A percentile compares a stretch with the other conserved stretches of the same genome.
Conservation (phyloP, 495 filamentous ascomycete species). For the Aspergillus campestris region DNA sequence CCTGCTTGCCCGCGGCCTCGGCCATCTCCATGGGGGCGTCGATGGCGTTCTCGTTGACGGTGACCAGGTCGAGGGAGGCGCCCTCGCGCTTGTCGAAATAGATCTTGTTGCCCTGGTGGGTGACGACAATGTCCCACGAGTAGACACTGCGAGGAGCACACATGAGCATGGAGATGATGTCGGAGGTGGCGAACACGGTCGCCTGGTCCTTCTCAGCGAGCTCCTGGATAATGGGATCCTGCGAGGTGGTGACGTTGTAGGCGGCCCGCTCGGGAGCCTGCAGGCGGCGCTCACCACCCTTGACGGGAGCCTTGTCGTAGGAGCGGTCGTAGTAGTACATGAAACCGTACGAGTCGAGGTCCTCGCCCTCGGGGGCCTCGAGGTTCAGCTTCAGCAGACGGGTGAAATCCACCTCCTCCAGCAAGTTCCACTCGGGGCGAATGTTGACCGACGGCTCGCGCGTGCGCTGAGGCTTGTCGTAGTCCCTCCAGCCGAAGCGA, state of each 20-base stretch:
- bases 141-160: conserved; percentile 91
- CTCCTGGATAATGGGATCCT: conserved; percentile 94
- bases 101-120: conserved; percentile 85
- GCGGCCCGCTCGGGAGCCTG: conserved; percentile 82
- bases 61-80: conserved; percentile 89
- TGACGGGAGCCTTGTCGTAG: conserved; percentile 87
- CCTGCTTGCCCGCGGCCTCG: conserved; percentile 75
- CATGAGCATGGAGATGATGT: conserved; percentile 98
- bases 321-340: conserved; percentile 93
- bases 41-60: conserved; percentile 97
- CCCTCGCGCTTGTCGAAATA: conserved; percentile 97
- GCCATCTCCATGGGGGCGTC: conserved; percentile 86
- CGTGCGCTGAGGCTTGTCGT: conserved; percentile 94
- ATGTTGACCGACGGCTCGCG: conserved; percentile 91
- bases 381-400: conserved; percentile 91
- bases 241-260: conserved; percentile 95
- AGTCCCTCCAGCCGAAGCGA: conserved; percentile 97
- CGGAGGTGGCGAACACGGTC: conserved; percentile 94
- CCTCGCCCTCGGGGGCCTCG: conserved; percentile 88
- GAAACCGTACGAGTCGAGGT: conserved; percentile 92
- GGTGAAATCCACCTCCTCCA: conserved; percentile 98
- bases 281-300: conserved; percentile 77
- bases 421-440: conserved; percentile 86
- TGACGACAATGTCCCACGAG: conserved; percentile 94
- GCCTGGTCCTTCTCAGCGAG: conserved; percentile 94